Percentiles rank a stretch among this genome's conserved stretches.
Conservation (phyloP, 2,329 filamentous ascomycete species). For the Fonsecaea erecta region DNA sequence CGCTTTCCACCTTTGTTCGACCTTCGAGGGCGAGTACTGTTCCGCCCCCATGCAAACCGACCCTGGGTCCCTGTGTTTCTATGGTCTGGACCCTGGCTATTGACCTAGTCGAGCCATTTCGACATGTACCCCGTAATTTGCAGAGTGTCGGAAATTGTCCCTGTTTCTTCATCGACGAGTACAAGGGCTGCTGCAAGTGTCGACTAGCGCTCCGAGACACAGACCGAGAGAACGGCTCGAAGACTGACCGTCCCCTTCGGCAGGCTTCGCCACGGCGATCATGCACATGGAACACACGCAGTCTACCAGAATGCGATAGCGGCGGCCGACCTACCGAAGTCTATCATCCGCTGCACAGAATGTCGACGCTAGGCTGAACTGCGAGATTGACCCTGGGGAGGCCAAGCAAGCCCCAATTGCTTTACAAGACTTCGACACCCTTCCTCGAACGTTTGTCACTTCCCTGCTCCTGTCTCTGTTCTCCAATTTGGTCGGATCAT, state of each 20-base stretch:
- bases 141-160: slow-evolving; percentile 1
- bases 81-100: background rate
- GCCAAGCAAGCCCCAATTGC: background rate
- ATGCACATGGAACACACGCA: background rate
- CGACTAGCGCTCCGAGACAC: background rate
- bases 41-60: background rate
- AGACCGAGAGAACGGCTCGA: background rate
- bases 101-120: background rate
- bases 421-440: background rate
- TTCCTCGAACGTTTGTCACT: background rate
- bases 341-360: background rate
- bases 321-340: background rate
- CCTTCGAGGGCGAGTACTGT: background rate
- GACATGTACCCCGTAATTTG: background rate
- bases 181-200: background rate
- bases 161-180: background rate
- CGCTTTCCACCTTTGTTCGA: background rate
- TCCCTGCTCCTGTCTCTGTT: slow-evolving; percentile 1
- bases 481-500: background rate
- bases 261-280: background rate
- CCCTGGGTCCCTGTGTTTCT: background rate
- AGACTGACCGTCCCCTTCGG: background rate
- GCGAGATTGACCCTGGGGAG: slow-evolving; percentile 8
- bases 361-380: slow-evolving; percentile 6
- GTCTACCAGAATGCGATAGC: background rate